Base-by-base conservation (phyloP, 805 yeast genomes). In the Ogataea chonburiensis region DNA sequence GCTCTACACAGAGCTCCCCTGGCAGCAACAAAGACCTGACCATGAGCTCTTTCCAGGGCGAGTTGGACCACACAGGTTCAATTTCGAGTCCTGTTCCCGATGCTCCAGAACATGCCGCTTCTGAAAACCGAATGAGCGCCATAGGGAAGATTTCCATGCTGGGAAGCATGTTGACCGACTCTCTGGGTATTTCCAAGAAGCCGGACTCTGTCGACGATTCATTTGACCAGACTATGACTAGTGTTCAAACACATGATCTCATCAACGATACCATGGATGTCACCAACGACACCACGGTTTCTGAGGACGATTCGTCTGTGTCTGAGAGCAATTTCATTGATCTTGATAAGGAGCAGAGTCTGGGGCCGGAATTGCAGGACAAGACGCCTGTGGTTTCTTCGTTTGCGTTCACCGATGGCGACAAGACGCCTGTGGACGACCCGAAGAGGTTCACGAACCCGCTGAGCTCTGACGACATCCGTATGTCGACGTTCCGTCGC, bases 261-360 rank as follows among this genome's bases (percentile, higher is more conserved):
- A 37, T 28, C 8, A 19, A 32, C 20, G 20, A 22, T 18, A 22
- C 31, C 10, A 16, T 34, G 24, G 33, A 37, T 24, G 23, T 28
- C 20, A 33, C 33, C 14, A 28, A 32, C 15, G 30, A 30, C 31
- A 36, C 20, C 19, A 27, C 38, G 8, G 17, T 21, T 7, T 35
- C 34, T 22, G 38, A 16, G 12, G 43, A 43, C 29, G 44, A 37
- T 17, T 47, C 52, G 11, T 50, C 53, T 3, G 53, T 50, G 16
- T 50, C 55, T 10, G 55, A 50, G 25, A 49, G 53, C 27, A 47
- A 49, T 28, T 50, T 50, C 29, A 47, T 50, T 19, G 53, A 50
- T 24, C 37, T 43, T 7, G 55, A 49, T 32, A 25, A 28, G 23
- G 37, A 45, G 23, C 39, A 45, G 10, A 31, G 23, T 20, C 18